Percentiles rank a stretch among this genome's conserved stretches.
phyloP scores from a whole-genome alignment of 2,329 filamentous ascomycete genomes.

The Simplicillium sp. region DNA sequence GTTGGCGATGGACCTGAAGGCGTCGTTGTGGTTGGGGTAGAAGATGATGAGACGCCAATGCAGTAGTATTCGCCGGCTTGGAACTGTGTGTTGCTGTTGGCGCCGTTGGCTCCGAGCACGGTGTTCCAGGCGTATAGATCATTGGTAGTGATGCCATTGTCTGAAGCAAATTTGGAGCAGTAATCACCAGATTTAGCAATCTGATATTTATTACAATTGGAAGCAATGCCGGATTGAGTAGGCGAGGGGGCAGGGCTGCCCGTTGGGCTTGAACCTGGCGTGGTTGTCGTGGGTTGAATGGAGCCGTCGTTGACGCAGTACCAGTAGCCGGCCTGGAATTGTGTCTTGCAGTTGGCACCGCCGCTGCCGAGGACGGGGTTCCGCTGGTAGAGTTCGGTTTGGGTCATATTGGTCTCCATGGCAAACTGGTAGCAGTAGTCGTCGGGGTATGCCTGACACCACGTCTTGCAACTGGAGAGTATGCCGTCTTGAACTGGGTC shows the following conservation, averaged over 20 bases:
- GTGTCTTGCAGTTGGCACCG: conserved; percentile 15
- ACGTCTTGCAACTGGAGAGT: no score
- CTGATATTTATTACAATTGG: conserved; percentile 8
- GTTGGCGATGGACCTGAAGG: background rate
- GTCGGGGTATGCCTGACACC: no score
- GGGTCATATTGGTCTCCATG: conserved; percentile 5
- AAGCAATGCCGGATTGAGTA: conserved; percentile 1
- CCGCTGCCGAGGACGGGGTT: conserved; percentile 10
- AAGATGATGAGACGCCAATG: conserved; percentile 4
- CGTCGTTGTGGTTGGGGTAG: background rate
- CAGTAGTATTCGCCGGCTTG: conserved; percentile 16
- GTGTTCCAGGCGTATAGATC: conserved; percentile 2
- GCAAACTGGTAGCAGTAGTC: conserved; percentile 4
- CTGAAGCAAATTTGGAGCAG: background rate
- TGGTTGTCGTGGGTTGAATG: background rate
- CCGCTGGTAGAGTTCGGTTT: conserved; percentile 7
- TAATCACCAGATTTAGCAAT: background rate
- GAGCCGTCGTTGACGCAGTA: conserved; percentile 12
- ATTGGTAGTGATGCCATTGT: background rate
- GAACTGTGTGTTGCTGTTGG: conserved; percentile 13
- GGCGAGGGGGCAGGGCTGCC: conserved; percentile 5
- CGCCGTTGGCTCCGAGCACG: conserved; percentile 9
- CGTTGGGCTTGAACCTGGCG: background rate
- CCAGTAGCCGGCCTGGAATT: conserved; percentile 13
- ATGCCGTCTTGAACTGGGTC: no score